A percentile compares a stretch with the other conserved stretches of the same genome.
Evolutionary conservation across 352 stramenopile genomes (phyloP).

Genomic region (Phytophthora sp.): DNA sequence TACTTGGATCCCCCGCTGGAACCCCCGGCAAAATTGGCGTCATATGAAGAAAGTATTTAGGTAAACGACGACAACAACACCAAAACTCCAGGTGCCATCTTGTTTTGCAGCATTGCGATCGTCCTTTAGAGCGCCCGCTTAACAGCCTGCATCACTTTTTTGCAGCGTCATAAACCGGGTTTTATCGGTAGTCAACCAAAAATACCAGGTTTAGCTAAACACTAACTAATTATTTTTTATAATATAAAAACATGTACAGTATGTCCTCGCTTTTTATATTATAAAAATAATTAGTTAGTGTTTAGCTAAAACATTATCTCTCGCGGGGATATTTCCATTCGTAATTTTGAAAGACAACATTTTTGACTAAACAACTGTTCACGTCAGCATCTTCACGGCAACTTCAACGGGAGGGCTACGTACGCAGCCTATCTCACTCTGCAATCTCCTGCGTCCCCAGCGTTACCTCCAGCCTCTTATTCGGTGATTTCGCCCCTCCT

Average conservation of each 20-base stretch:
- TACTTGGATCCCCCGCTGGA: conserved; percentile 70
- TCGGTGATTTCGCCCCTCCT: background rate
- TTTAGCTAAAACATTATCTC: no score
- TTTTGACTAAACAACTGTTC: conserved; percentile 20
- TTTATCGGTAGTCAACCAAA: no score
- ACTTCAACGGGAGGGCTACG: conserved; percentile 24
- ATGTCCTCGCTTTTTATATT: no score
- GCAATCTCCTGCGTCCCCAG: conserved; percentile 21
- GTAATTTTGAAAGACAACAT: no score
- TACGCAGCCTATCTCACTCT: conserved; percentile 28
- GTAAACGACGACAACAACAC: conserved; percentile 40
- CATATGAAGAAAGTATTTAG: conserved; percentile 92
- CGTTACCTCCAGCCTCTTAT: background rate
- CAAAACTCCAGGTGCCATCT: conserved; percentile 36
- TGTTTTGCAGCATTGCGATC: background rate
- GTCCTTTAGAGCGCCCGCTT: background rate
- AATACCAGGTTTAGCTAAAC: no score
- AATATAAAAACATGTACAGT: no score
- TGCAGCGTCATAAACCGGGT: no score
- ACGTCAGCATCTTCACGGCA: conserved; percentile 30
- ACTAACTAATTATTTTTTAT: no score
- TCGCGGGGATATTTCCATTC: no score
- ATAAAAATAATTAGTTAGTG: no score
- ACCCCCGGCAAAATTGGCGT: conserved; percentile 59
- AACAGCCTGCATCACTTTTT: background rate